These are phyloP conservation scores for Chlorophyllum brunneum DNA, from an alignment of 768 basidiomycete species.

Conservation along the genomic window DNA sequence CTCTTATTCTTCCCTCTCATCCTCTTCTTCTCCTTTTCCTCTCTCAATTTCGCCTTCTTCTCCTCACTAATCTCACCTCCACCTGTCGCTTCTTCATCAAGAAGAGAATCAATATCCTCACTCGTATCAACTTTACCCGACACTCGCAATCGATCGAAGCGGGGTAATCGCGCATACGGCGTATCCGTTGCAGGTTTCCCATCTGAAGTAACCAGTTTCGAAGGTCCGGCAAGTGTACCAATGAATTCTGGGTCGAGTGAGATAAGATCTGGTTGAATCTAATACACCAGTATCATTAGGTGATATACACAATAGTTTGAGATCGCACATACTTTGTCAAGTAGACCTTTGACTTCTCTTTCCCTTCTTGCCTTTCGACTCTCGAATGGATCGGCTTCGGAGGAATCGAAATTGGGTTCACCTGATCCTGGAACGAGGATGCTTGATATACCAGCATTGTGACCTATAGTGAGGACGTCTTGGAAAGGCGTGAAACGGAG, in stretches of 20 bases:
- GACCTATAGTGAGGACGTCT: slow-evolving; percentile 79
- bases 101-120: slow-evolving; percentile 33
- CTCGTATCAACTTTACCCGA: slow-evolving; percentile 73
- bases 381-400: slow-evolving; percentile 95
- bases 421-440: slow-evolving; percentile 90
- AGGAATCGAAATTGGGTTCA: slow-evolving; percentile 91
- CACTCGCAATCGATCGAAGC: slow-evolving; percentile 72
- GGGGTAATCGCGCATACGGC: slow-evolving; percentile 69
- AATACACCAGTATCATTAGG: background rate
- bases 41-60: slow-evolving; percentile 25
- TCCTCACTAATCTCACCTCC: slow-evolving; percentile 36
- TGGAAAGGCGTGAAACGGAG: slow-evolving; percentile 83
- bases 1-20: slow-evolving; percentile 89
- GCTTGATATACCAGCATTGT: slow-evolving; percentile 73
- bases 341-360: slow-evolving; percentile 82
- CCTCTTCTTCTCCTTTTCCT: slow-evolving; percentile 62
- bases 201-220: slow-evolving; percentile 3
- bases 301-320: background rate
- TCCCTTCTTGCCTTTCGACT: slow-evolving; percentile 77
- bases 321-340: slow-evolving; percentile 69
- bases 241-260: slow-evolving; percentile 75
- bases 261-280: slow-evolving; percentile 88
- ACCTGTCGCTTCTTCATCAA: slow-evolving; percentile 37
- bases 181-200: slow-evolving; percentile 34
- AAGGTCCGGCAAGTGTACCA: slow-evolving; percentile 45